These are phyloP conservation scores for Fusarium sp. DNA, from an alignment of 2,329 filamentous ascomycete genomes.

Conservation along the genomic window DNA sequence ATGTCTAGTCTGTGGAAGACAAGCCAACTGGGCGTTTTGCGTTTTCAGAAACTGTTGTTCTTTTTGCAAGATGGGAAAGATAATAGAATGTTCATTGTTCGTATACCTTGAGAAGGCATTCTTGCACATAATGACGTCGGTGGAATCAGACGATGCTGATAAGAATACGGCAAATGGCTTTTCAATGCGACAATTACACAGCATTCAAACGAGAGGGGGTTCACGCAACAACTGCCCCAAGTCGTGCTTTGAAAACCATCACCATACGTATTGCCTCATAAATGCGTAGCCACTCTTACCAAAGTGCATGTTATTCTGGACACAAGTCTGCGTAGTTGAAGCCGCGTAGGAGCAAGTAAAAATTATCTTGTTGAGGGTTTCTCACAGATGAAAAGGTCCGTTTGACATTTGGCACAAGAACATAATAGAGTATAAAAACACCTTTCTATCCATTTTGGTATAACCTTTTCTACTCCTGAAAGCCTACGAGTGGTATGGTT, in stretches of 20 bases:
- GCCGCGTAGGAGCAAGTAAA: neutral
- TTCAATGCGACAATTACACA: neutral
- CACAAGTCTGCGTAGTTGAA: neutral
- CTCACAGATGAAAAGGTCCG: too few species aligned
- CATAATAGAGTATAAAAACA: conserved; percentile 24
- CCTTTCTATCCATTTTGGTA: conserved; percentile 47
- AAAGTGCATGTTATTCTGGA: neutral
- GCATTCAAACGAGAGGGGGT: neutral
- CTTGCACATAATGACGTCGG: neutral
- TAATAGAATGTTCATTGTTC: neutral
- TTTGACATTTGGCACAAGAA: neutral
- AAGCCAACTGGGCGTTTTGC: neutral
- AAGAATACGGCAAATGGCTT: neutral
- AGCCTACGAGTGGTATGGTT: conserved; percentile 44
- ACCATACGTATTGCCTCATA: neutral
- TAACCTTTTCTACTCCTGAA: conserved; percentile 44
- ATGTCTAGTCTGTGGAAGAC: neutral
- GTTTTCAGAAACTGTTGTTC: neutral
- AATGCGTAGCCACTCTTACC: too few species aligned
- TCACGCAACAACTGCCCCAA: neutral
- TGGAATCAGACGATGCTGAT: neutral
- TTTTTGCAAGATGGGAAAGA: neutral
- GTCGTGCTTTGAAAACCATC: neutral
- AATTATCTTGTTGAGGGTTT: neutral
- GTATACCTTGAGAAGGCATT: neutral